These are phyloP conservation scores for Teunomyces lycoperdinae DNA, from an alignment of 805 yeast species.

Conservation along the genomic window DNA sequence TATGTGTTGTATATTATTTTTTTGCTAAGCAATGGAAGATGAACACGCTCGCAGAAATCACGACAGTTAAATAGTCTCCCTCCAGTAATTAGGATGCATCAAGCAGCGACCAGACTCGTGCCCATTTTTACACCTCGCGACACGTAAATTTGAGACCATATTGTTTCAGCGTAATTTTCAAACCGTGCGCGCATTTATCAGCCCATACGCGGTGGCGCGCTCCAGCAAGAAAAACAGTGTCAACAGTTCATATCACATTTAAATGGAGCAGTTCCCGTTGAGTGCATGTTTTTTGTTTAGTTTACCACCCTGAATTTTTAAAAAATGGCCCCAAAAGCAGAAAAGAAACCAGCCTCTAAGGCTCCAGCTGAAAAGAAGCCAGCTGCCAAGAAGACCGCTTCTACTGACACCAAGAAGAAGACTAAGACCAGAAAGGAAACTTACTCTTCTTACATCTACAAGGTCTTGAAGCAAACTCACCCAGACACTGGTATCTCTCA, in stretches of 20 bases:
- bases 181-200: background rate
- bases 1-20: conserved; percentile 4
- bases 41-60: background rate
- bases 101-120: background rate
- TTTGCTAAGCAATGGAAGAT: background rate
- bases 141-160: background rate
- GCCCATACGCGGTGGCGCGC: conserved; percentile 2
- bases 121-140: background rate
- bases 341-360: conserved; percentile 39
- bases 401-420: conserved; percentile 33
- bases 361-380: conserved; percentile 42
- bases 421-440: conserved; percentile 38
- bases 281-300: background rate
- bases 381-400: conserved; percentile 35
- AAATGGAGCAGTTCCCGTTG: background rate
- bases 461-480: conserved; percentile 39
- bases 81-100: background rate
- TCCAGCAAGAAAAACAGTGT: background rate
- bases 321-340: conserved; percentile 36
- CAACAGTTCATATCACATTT: background rate
- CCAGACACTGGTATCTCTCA: conserved; percentile 40
- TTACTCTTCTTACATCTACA: conserved; percentile 37
- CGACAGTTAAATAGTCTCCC: background rate
- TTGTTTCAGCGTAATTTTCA: background rate
- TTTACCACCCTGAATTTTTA: background rate